phyloP scores from a whole-genome alignment of 2,329 filamentous ascomycete genomes.

The Aquanectria penicillioides region DNA sequence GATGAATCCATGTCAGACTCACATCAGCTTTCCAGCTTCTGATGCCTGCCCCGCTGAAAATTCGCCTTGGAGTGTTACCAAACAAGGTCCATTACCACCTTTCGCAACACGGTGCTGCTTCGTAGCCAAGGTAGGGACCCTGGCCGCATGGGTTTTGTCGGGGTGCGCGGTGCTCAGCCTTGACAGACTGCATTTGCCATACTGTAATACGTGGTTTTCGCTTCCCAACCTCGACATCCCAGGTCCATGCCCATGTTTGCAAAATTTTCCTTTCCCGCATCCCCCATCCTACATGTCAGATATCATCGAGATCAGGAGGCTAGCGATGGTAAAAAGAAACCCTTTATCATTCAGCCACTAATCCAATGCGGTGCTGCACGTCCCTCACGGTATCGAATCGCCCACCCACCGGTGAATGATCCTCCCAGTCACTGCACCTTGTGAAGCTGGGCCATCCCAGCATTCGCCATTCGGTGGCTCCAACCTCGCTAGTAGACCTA shows the following conservation, averaged over 20 bases:
- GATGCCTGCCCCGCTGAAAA: neutral
- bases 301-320: slow-evolving; percentile 2
- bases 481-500: neutral
- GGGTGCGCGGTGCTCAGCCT: slow-evolving; percentile 16
- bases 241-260: neutral
- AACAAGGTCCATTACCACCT: neutral
- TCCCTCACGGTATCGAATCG: neutral
- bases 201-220: neutral
- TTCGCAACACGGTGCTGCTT: neutral
- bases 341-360: neutral
- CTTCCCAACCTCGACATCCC: neutral
- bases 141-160: neutral
- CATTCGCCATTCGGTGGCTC: neutral
- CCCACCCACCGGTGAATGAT: neutral
- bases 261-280: slow-evolving; percentile 1
- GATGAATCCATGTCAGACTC: slow-evolving; percentile 9
- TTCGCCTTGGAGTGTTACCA: neutral
- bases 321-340: neutral
- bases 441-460: slow-evolving; percentile 12
- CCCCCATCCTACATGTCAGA: slow-evolving; percentile 9
- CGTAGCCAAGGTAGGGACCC: too few species aligned
- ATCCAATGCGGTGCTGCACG: neutral
- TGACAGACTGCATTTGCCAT: neutral
- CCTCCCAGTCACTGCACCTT: neutral
- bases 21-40: slow-evolving; percentile 19